phyloP scores from a whole-genome alignment of 495 filamentous ascomycete species.

The Penicillium coffeae region DNA sequence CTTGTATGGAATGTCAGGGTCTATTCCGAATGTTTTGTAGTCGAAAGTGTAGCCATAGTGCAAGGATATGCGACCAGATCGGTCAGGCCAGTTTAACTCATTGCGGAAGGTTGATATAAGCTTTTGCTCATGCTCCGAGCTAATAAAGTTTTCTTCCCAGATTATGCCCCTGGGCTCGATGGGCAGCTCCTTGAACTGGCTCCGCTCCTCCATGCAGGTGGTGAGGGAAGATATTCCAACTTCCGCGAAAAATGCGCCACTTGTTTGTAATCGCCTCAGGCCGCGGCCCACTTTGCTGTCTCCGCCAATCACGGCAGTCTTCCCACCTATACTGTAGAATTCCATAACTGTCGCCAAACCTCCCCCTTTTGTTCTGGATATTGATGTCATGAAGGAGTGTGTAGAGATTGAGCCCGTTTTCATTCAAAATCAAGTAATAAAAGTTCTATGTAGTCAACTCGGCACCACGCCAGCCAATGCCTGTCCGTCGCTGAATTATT shows the following conservation, averaged over 20 bases:
- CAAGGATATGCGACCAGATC: constrained; percentile 33
- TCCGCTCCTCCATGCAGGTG: background rate
- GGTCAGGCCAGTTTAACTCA: constrained; percentile 34
- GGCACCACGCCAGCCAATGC: background rate
- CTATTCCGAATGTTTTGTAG: constrained; percentile 41
- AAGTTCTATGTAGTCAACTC: background rate
- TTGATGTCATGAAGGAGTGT: too few relatives aligned
- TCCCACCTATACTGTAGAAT: too few relatives aligned
- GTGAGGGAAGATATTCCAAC: too few relatives aligned
- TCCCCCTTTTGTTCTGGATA: background rate
- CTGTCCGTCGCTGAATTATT: background rate
- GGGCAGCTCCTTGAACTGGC: constrained; percentile 25
- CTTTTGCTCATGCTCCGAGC: constrained; percentile 26
- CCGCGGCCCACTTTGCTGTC: background rate
- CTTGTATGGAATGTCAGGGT: constrained; percentile 36
- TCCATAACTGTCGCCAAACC: background rate
- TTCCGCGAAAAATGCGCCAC: background rate
- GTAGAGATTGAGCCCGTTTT: too few relatives aligned
- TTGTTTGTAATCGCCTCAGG: background rate
- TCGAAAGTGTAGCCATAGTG: constrained; percentile 44
- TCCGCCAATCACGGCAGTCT: background rate
- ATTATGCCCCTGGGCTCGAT: constrained; percentile 28
- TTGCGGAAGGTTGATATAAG: constrained; percentile 33
- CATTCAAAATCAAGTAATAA: background rate
- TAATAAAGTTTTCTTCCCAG: constrained; percentile 35